Conservation (phyloP, 1,284 basidiomycete species). For the Cutaneotrichosporon arboriforme region DNA sequence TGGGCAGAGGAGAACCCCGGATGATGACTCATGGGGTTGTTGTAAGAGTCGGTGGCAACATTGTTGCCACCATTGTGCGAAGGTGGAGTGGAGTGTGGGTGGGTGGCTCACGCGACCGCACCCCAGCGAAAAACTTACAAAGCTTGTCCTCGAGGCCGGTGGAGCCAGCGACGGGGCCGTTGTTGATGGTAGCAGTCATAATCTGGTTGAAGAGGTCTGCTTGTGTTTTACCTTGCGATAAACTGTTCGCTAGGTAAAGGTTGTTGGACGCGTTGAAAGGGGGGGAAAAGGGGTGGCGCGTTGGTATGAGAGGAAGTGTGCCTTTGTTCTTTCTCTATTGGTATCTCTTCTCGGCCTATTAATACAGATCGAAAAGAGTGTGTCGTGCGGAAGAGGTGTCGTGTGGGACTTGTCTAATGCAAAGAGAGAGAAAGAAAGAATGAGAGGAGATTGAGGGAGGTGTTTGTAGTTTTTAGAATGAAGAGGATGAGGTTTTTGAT, state of each 20-base stretch:
- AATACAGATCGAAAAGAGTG: slow-evolving; percentile 24
- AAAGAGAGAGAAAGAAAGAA: slow-evolving; percentile 8
- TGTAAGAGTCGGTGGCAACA: too few species aligned
- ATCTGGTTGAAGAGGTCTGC: slow-evolving; percentile 22
- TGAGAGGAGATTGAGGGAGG: neutral
- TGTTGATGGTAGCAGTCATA: slow-evolving; percentile 38
- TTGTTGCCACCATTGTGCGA: too few species aligned
- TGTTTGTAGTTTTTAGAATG: neutral
- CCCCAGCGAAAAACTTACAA: slow-evolving; percentile 57
- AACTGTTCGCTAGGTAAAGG: slow-evolving; percentile 4
- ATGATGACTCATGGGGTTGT: too few species aligned
- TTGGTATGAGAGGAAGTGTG: neutral
- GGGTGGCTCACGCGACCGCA: slow-evolving; percentile 17
- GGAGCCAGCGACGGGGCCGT: slow-evolving; percentile 49
- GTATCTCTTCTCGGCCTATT: slow-evolving; percentile 19
- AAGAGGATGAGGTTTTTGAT: neutral
- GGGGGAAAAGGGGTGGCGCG: neutral
- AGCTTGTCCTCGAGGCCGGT: slow-evolving; percentile 75
- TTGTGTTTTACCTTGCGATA: slow-evolving; percentile 6
- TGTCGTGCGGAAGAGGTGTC: slow-evolving; percentile 7
- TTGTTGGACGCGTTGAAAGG: neutral
- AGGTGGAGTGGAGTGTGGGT: too few species aligned
- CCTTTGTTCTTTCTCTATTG: neutral
- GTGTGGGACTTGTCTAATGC: neutral
- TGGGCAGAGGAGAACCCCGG: too few species aligned